Percentiles rank a stretch among this genome's conserved stretches.
Conservation (phyloP, 2,329 filamentous ascomycete species). For the Cylindrodendrum hubeiense region DNA sequence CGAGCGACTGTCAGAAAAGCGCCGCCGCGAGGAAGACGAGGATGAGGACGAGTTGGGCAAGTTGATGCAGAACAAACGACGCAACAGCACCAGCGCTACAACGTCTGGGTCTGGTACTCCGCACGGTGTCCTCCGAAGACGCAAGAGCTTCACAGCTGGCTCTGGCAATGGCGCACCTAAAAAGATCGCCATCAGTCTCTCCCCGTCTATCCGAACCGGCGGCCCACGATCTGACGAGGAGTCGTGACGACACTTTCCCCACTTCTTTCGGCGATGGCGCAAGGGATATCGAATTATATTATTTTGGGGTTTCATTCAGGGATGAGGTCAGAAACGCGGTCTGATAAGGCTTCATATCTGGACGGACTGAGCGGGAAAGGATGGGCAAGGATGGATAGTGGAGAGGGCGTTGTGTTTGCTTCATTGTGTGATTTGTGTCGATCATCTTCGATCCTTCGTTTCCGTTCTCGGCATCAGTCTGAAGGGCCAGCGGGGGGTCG, state of each 20-base stretch:
- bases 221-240: conserved; percentile 55
- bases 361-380: conserved; percentile 38
- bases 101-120: conserved; percentile 53
- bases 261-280: conserved; percentile 45
- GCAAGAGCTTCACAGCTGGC: conserved; percentile 58
- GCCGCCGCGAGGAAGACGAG: conserved; percentile 87
- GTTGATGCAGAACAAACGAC: conserved; percentile 75
- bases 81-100: conserved; percentile 67
- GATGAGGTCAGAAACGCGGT: conserved; percentile 25
- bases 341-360: conserved; percentile 30
- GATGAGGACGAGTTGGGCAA: conserved; percentile 94
- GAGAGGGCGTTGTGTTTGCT: conserved; percentile 42
- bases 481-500: conserved; percentile 14
- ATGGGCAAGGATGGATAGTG: conserved; percentile 31
- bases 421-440: conserved; percentile 29
- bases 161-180: conserved; percentile 57
- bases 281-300: conserved; percentile 33
- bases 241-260: conserved; percentile 44
- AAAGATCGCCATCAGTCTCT: conserved; percentile 71
- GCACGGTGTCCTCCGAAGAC: conserved; percentile 46
- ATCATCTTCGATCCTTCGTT: conserved; percentile 31
- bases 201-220: conserved; percentile 58
- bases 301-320: conserved; percentile 34
- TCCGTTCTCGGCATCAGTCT: conserved; percentile 3
- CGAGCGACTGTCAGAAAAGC: conserved; percentile 88